phyloP scores from a whole-genome alignment of 2,329 filamentous ascomycete species.

The Fusarium luffae region DNA sequence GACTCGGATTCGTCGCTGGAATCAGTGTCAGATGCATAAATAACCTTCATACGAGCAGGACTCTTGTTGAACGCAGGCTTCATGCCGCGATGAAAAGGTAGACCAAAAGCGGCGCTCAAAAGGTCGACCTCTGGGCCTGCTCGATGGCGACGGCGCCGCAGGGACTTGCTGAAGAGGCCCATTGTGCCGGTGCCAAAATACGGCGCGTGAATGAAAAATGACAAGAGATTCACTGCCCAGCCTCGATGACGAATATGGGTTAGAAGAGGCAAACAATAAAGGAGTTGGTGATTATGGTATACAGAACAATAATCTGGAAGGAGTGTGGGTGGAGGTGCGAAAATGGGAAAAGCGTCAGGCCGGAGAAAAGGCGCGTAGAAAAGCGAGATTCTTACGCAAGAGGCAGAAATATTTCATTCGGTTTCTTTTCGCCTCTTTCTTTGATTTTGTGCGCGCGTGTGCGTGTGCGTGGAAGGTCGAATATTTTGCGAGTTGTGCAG shows the following conservation, averaged over 20 bases:
- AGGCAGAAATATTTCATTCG: neutral
- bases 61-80: constrained; percentile 10
- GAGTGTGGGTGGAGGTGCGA: constrained; percentile 1
- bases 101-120: constrained; percentile 44
- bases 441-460: neutral
- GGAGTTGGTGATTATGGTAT: neutral
- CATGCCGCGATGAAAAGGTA: constrained; percentile 37
- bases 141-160: constrained; percentile 26
- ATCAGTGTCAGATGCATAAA: constrained; percentile 18
- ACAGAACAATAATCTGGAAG: constrained; percentile 17
- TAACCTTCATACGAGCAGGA: constrained; percentile 2
- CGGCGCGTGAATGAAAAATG: neutral
- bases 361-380: neutral
- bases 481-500: neutral
- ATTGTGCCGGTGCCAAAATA: constrained; percentile 24
- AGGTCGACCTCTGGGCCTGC: constrained; percentile 42
- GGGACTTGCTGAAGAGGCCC: constrained; percentile 34
- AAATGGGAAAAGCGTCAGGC: neutral
- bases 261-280: neutral
- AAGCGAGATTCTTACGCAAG: neutral
- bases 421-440: neutral
- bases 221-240: neutral
- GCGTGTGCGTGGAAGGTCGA: neutral
- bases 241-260: neutral
- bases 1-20: constrained; percentile 12